These are phyloP conservation scores for Lepiota subincarnata DNA, from an alignment of 768 basidiomycete species.

Conservation along the genomic window DNA sequence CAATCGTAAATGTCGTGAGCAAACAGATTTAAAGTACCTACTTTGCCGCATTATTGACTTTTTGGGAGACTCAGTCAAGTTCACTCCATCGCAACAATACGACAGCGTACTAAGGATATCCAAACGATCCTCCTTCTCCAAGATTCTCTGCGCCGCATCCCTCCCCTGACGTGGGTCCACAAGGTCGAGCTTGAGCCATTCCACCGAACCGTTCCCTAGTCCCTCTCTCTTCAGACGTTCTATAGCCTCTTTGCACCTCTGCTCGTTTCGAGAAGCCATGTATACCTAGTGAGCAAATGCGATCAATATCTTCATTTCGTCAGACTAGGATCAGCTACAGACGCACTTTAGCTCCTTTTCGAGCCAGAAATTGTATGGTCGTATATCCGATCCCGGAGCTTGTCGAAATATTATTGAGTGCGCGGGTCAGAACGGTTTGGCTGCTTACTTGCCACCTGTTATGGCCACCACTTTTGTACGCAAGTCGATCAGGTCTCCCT, in stretches of 20 bases:
- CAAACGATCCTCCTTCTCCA: slow-evolving; percentile 45
- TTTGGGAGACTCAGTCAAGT: background rate
- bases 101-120: slow-evolving; percentile 47
- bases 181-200: slow-evolving; percentile 51
- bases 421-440: background rate
- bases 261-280: slow-evolving; percentile 10
- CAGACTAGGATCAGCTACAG: background rate
- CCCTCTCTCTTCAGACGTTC: slow-evolving; percentile 36
- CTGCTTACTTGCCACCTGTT: slow-evolving; percentile 40
- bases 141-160: slow-evolving; percentile 43
- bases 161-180: slow-evolving; percentile 43
- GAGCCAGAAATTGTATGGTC: slow-evolving; percentile 10
- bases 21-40: background rate
- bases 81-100: background rate
- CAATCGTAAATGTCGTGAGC: background rate
- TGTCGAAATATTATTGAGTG: background rate
- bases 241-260: slow-evolving; percentile 9
- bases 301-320: background rate
- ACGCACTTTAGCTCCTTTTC: slow-evolving; percentile 9
- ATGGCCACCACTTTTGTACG: slow-evolving; percentile 40
- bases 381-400: slow-evolving; percentile 11
- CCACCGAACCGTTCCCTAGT: slow-evolving; percentile 41
- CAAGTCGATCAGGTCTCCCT: slow-evolving; percentile 37
- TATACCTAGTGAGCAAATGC: slow-evolving; percentile 5
- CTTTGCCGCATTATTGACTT: slow-evolving; percentile 50